These are phyloP conservation scores for Iris pallida DNA, from an alignment of 116 monocot species.

Conservation along the genomic window DNA sequence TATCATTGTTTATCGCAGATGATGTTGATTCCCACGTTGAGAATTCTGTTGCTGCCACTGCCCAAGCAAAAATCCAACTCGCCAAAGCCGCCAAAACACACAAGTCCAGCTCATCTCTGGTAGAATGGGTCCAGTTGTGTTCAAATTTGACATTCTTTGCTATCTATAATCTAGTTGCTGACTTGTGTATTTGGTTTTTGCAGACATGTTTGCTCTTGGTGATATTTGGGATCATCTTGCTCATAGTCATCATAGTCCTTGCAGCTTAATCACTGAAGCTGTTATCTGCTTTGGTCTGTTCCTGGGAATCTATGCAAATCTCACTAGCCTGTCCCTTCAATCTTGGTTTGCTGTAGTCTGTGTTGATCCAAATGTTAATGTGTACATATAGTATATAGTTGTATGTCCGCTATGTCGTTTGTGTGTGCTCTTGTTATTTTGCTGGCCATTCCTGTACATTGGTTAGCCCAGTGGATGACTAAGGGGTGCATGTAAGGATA, in stretches of 20 bases:
- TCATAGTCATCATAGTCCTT: slow-evolving; percentile 40
- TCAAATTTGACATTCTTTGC: background rate
- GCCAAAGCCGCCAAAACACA: slow-evolving; percentile 36
- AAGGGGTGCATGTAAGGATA: too few relatives aligned
- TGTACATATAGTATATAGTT: background rate
- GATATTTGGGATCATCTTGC: slow-evolving; percentile 40
- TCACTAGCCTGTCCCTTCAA: too few relatives aligned
- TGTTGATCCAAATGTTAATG: background rate
- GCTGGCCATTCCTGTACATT: too few relatives aligned
- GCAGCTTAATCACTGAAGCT: slow-evolving; percentile 21
- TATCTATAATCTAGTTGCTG: background rate
- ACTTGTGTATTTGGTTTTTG: background rate
- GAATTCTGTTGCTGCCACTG: slow-evolving; percentile 21
- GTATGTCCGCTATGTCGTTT: background rate
- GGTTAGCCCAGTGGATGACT: too few relatives aligned
- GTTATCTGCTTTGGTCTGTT: background rate
- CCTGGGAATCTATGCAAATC: too few relatives aligned
- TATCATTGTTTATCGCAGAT: slow-evolving; percentile 14
- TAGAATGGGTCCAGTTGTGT: background rate
- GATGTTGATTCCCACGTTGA: slow-evolving; percentile 37
- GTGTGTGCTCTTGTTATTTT: background rate
- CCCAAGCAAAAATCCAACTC: slow-evolving; percentile 30
- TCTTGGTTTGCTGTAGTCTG: background rate
- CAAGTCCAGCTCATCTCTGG: slow-evolving; percentile 46
- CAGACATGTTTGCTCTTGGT: slow-evolving; percentile 44